A percentile compares a stretch with the other conserved stretches of the same genome.
These are phyloP conservation scores for Chaetoscypha palmicola DNA, from an alignment of 2,329 filamentous ascomycete genomes.

Conservation along the genomic window DNA sequence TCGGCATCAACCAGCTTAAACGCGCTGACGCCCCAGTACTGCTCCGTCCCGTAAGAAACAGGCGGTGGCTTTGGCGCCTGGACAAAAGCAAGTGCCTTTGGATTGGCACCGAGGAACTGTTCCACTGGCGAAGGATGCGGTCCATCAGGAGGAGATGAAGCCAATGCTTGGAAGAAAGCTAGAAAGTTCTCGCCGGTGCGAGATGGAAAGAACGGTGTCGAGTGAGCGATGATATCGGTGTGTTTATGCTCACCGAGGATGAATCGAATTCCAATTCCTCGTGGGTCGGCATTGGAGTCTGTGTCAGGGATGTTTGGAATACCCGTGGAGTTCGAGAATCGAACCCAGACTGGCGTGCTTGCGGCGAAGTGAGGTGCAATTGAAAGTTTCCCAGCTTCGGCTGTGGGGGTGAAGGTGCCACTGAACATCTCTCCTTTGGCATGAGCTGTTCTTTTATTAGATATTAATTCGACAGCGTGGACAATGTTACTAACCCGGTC, in stretches of 20 bases:
- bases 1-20: conserved; percentile 38
- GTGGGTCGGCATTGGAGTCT: conserved; percentile 40
- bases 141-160: conserved; percentile 24
- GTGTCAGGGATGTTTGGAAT: conserved; percentile 44
- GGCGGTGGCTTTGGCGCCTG: conserved; percentile 43
- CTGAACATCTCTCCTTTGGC: conserved; percentile 45
- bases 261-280: conserved; percentile 44
- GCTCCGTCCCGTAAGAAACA: conserved; percentile 40
- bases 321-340: conserved; percentile 47
- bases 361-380: conserved; percentile 42
- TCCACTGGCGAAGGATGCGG: conserved; percentile 29
- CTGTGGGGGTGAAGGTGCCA: conserved; percentile 45
- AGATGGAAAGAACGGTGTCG: conserved; percentile 44
- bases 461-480: neutral
- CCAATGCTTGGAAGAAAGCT: conserved; percentile 39
- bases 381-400: conserved; percentile 38
- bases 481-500: conserved; percentile 31
- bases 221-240: conserved; percentile 50
- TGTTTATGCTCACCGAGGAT: conserved; percentile 40
- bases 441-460: conserved; percentile 37
- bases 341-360: conserved; percentile 37
- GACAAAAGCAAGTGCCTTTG: conserved; percentile 42
- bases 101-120: conserved; percentile 39
- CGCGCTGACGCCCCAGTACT: conserved; percentile 43
- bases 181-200: conserved; percentile 47